phyloP scores from a whole-genome alignment of 2,329 filamentous ascomycete species.

The Gaeumannomyces sp. region DNA sequence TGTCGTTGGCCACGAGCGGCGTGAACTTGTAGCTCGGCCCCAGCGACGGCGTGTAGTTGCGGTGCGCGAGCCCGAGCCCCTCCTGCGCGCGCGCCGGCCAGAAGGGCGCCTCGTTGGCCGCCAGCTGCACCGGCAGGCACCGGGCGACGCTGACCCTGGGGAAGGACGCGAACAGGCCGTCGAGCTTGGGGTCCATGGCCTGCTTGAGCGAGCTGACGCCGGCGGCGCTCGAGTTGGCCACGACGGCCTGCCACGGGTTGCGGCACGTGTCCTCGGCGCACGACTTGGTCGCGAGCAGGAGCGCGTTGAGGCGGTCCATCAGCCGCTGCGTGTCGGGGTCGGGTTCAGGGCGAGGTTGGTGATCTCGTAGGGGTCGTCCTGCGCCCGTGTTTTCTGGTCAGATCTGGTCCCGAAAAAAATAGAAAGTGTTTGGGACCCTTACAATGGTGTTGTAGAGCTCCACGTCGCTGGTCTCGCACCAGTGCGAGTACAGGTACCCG shows the following conservation, averaged over 20 bases:
- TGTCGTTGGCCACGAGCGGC: background rate
- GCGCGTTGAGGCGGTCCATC: conserved; percentile 17
- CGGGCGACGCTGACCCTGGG: conserved; percentile 1
- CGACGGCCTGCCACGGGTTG: conserved; percentile 16
- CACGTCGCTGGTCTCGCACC: conserved; percentile 24
- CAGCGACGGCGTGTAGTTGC: background rate
- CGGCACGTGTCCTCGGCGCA: conserved; percentile 20
- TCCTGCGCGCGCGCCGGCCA: background rate
- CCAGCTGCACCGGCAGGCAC: conserved; percentile 4
- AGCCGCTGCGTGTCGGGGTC: conserved; percentile 1
- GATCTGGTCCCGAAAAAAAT: no score
- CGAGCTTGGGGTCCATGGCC: conserved; percentile 5
- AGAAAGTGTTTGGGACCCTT: no score
- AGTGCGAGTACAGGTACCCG: conserved; percentile 21
- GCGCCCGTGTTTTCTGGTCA: no score
- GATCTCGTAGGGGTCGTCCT: conserved; percentile 21
- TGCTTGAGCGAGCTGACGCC: background rate
- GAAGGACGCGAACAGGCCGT: conserved; percentile 5
- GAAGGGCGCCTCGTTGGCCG: conserved; percentile 9
- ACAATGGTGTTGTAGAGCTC: conserved; percentile 25
- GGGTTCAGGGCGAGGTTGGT: conserved; percentile 16
- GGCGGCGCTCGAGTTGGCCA: background rate
- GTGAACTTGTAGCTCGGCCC: background rate
- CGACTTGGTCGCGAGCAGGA: conserved; percentile 23
- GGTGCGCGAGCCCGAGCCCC: background rate